phyloP scores from a whole-genome alignment of 1,284 basidiomycete genomes.

The Fomitiporia mediterranea region DNA sequence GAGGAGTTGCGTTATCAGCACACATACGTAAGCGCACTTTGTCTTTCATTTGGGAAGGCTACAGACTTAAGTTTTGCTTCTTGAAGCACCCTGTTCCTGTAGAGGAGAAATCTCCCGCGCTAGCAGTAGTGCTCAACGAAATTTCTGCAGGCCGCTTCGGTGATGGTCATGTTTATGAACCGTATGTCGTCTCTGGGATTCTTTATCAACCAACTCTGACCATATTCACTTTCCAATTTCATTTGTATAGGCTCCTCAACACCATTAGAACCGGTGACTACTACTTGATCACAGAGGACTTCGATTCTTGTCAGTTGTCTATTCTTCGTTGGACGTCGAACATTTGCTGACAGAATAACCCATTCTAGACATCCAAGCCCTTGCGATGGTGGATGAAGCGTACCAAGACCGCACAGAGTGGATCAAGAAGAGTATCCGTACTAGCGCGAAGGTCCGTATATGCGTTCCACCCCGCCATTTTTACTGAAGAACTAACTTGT shows the following conservation, averaged over 20 bases:
- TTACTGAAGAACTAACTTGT: background rate
- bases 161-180: slow-evolving; percentile 71
- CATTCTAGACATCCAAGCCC: slow-evolving; percentile 65
- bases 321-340: background rate
- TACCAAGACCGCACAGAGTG: slow-evolving; percentile 79
- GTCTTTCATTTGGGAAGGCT: background rate
- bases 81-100: slow-evolving; percentile 61
- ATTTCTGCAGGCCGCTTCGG: slow-evolving; percentile 75
- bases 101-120: slow-evolving; percentile 74
- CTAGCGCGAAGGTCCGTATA: slow-evolving; percentile 61
- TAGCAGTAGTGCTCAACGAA: slow-evolving; percentile 69
- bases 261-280: slow-evolving; percentile 77
- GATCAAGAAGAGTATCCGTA: slow-evolving; percentile 87
- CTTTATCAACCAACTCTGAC: background rate
- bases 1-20: slow-evolving; percentile 83
- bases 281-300: slow-evolving; percentile 85
- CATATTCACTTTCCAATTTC: slow-evolving; percentile 21
- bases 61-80: background rate
- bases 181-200: slow-evolving; percentile 44
- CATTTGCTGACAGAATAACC: background rate
- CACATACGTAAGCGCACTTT: slow-evolving; percentile 40
- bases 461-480: background rate
- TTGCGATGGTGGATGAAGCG: slow-evolving; percentile 81
- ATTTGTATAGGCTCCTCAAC: slow-evolving; percentile 51
- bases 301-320: slow-evolving; percentile 74